Evolutionary conservation across 805 yeast species (phyloP).

Genomic region (Maudiozyma barnettii): DNA sequence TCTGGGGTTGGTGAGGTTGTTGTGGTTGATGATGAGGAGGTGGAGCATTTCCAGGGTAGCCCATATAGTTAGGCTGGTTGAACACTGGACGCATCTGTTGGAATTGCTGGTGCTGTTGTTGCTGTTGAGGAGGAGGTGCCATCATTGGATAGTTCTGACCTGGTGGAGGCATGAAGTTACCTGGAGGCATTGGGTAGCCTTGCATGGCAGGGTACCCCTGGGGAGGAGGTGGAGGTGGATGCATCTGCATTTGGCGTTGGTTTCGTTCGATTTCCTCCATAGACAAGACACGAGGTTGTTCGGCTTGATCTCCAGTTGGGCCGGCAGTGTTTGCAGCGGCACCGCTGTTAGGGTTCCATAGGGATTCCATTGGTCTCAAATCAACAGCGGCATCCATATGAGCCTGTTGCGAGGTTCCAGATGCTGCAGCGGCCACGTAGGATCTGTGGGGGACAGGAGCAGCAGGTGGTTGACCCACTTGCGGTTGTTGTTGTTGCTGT

Average conservation of each 20-base stretch:
- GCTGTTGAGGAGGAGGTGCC: neutral
- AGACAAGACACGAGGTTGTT: slow-evolving; percentile 34
- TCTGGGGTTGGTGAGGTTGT: slow-evolving; percentile 2
- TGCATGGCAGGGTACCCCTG: slow-evolving; percentile 8
- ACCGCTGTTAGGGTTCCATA: slow-evolving; percentile 45
- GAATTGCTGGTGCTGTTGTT: slow-evolving; percentile 8
- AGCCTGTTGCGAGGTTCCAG: slow-evolving; percentile 7
- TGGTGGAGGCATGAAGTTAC: slow-evolving; percentile 15
- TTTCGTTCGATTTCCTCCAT: slow-evolving; percentile 77
- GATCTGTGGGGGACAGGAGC: slow-evolving; percentile 11
- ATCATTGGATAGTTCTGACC: slow-evolving; percentile 1
- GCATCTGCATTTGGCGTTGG: slow-evolving; percentile 24
- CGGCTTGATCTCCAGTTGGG: neutral
- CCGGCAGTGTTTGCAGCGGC: slow-evolving; percentile 5
- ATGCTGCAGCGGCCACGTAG: slow-evolving; percentile 24
- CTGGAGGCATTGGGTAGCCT: slow-evolving; percentile 5
- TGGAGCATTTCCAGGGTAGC: slow-evolving; percentile 14
- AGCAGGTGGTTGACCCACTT: slow-evolving; percentile 1
- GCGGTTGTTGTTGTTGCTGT: neutral
- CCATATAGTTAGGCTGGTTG: neutral
- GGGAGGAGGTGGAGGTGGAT: slow-evolving; percentile 4
- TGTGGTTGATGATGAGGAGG: slow-evolving; percentile 3
- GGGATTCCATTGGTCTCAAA: slow-evolving; percentile 60
- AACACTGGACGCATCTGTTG: slow-evolving; percentile 8
- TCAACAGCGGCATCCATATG: slow-evolving; percentile 19